These are phyloP conservation scores for Fusarium tanahbumbuense DNA, from an alignment of 2,329 filamentous ascomycete genomes.

Conservation along the genomic window DNA sequence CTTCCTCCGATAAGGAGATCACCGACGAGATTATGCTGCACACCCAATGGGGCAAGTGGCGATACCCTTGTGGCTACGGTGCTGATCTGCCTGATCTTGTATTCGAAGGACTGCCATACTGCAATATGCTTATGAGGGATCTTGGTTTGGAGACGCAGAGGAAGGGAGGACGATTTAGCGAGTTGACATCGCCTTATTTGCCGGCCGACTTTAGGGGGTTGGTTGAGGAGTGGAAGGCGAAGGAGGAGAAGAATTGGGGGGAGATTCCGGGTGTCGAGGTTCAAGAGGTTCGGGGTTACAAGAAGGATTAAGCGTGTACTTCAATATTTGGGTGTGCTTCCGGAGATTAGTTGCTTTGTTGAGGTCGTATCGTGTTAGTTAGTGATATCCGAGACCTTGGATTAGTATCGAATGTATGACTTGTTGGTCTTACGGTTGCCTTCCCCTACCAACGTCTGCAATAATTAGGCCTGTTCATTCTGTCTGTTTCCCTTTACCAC, in stretches of 20 bases:
- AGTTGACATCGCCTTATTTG: constrained; percentile 37
- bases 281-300: neutral
- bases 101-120: constrained; percentile 77
- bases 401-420: neutral
- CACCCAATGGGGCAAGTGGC: constrained; percentile 75
- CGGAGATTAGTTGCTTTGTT: neutral
- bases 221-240: constrained; percentile 44
- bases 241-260: neutral
- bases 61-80: constrained; percentile 76
- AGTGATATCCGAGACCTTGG: neutral
- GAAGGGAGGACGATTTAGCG: constrained; percentile 20
- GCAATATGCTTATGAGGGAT: constrained; percentile 69
- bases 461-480: no score
- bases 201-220: constrained; percentile 44
- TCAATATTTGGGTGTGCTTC: neutral
- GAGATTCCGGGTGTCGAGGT: constrained; percentile 5
- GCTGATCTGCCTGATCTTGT: constrained; percentile 74
- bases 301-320: constrained; percentile 4
- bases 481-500: no score
- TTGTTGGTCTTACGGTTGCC: neutral
- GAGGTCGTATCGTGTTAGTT: neutral
- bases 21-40: constrained; percentile 70
- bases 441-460: neutral
- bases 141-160: constrained; percentile 63
- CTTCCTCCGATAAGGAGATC: constrained; percentile 52